These are phyloP conservation scores for Trichophaea hybrida DNA, from an alignment of 2,329 filamentous ascomycete genomes.

Conservation along the genomic window DNA sequence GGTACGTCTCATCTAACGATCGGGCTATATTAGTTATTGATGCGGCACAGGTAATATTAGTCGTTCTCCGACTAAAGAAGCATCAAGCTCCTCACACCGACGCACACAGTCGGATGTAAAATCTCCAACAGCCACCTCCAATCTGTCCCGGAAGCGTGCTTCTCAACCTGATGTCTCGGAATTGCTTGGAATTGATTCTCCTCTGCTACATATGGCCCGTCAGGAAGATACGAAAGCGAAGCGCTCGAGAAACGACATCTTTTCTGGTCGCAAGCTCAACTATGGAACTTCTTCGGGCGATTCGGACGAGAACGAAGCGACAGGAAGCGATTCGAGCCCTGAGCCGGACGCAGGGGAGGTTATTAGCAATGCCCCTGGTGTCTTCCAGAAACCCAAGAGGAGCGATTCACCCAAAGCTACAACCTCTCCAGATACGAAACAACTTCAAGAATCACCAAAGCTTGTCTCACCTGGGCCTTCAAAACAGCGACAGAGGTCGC, in stretches of 20 bases:
- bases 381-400: not conserved
- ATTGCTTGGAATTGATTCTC: not conserved
- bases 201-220: not conserved
- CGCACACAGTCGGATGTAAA: not conserved
- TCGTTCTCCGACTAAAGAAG: not conserved
- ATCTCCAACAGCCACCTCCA: not conserved
- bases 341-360: not conserved
- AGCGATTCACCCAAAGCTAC: not conserved
- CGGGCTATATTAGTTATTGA: no score
- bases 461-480: not conserved
- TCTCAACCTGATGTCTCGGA: not conserved
- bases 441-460: not conserved
- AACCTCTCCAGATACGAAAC: not conserved
- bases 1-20: not conserved
- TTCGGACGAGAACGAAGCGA: not conserved
- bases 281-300: not conserved
- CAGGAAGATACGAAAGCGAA: not conserved
- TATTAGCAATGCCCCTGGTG: not conserved
- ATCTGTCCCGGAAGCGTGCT: not conserved
- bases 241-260: not conserved
- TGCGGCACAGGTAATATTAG: not conserved
- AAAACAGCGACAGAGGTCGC: not conserved
- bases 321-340: not conserved
- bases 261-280: not conserved
- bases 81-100: not conserved